Evolutionary conservation across 768 basidiomycete species (phyloP).

Genomic region (Tricholomella constricta): DNA sequence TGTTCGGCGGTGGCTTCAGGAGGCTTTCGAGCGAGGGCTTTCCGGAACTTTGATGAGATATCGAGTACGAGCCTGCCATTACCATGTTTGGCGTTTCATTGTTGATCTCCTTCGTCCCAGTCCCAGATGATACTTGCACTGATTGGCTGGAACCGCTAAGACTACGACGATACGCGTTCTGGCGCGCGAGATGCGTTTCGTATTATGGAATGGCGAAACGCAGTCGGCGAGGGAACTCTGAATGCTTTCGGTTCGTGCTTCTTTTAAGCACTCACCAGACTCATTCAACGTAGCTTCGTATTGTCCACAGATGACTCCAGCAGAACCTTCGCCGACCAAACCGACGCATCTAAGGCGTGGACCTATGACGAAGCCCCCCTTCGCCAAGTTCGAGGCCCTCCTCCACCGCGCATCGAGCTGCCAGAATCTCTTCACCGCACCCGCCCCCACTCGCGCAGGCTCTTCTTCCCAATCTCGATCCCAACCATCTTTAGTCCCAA

Average conservation of each 20-base stretch:
- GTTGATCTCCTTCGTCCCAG: neutral
- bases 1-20: slow-evolving; percentile 71
- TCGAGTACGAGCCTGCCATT: slow-evolving; percentile 51
- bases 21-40: slow-evolving; percentile 70
- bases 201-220: slow-evolving; percentile 84
- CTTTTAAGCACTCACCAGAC: neutral
- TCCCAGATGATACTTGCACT: slow-evolving; percentile 85
- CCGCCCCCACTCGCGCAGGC: slow-evolving; percentile 1
- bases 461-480: slow-evolving; percentile 13
- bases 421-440: slow-evolving; percentile 49
- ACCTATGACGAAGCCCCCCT: slow-evolving; percentile 43
- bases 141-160: slow-evolving; percentile 89
- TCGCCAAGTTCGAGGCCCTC: slow-evolving; percentile 76
- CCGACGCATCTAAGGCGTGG: slow-evolving; percentile 4
- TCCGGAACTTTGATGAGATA: slow-evolving; percentile 69
- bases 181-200: slow-evolving; percentile 70
- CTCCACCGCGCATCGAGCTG: slow-evolving; percentile 69
- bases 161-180: slow-evolving; percentile 83
- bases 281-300: neutral
- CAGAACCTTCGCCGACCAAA: neutral
- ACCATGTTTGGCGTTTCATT: neutral
- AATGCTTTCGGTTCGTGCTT: slow-evolving; percentile 19
- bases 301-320: neutral
- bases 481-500: no score
- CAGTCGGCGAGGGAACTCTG: slow-evolving; percentile 61